Evolutionary conservation across 495 filamentous ascomycete species (phyloP), one percentile per base, ranked within the genome.

Genomic region (Penicillium atrosanguineum): DNA sequence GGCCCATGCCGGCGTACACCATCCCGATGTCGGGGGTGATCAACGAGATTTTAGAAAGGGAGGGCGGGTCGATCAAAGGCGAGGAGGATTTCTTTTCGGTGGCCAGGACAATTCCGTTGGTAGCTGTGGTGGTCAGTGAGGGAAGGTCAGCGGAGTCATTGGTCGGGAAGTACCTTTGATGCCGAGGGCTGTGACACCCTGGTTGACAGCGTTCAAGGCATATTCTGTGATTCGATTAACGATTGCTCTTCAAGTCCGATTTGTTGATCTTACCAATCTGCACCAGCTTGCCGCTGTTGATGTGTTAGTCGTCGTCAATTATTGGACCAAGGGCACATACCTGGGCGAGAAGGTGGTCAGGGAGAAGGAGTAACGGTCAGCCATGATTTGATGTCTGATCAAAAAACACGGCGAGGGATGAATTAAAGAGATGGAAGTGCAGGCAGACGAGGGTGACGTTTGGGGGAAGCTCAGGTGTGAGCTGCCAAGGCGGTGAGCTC

Each of bases 1-100:
- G 94, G 16, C 95, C 91, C 94, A 98, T 99, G 69, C 94, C 94
- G 20, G 89, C 88, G 77, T 99, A 99, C 65, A 99, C 95, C 95
- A 97, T 97, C 70, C 95, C 95, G 76, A 97, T 97, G 81, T 99
- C 91, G 56, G 94, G 94, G 39, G 95, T 97, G 77, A 99, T 89
- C 63, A 94, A 83, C 70, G 89, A 94, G 80, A 99, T 89, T 79
- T 99, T 99, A 68, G 93, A 94, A 64, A 95, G 87, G 20, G 95
- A 97, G 50, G 87, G 83, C 50, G 92, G 87, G 69, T 96, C 93
- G 75, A 91, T 93, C 66, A 97, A 87, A 42, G 93, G 90, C 4
- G 94, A 96, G 16, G 91, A 95, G 36, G 93, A 97, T 76, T 99
- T 99, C 84, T 99, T 97, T 73, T 99, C 94, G 48, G 94, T 99